phyloP scores from a whole-genome alignment of 177 flowering plant genomes.

The Vitis hybrid region DNA sequence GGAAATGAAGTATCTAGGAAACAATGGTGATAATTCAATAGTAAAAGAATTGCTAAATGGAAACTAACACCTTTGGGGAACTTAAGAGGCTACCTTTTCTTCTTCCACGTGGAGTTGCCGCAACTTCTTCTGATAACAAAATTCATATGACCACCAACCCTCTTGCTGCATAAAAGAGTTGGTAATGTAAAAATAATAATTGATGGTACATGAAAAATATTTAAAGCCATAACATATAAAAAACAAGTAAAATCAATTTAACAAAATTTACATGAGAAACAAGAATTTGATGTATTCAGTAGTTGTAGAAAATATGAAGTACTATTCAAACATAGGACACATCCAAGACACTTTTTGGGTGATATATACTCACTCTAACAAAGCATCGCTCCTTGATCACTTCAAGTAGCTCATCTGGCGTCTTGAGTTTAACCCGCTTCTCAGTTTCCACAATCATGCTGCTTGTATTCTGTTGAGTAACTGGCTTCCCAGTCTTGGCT shows the following conservation, averaged over 20 bases:
- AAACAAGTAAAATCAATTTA: background rate
- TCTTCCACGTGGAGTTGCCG: constrained; percentile 86
- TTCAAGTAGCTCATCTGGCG: constrained; percentile 95
- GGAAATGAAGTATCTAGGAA: background rate
- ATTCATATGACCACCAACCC: constrained; percentile 98
- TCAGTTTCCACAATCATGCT: constrained; percentile 79
- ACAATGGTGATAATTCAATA: background rate
- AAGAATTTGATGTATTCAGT: background rate
- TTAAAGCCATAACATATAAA: background rate
- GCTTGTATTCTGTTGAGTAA: constrained; percentile 56
- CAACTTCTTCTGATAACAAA: constrained; percentile 70
- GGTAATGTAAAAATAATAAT: constrained; percentile 8
- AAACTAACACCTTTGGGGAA: constrained; percentile 3
- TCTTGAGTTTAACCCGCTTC: constrained; percentile 61
- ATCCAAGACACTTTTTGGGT: background rate
- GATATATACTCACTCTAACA: constrained; percentile 52
- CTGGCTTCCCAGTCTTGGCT: constrained; percentile 44
- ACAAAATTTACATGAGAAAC: background rate
- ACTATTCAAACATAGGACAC: background rate
- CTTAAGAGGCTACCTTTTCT: constrained; percentile 57
- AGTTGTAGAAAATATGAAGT: background rate
- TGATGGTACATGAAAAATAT: background rate
- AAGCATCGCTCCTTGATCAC: constrained; percentile 68
- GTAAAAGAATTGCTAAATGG: background rate
- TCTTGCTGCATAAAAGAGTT: constrained; percentile 75